phyloP scores from a whole-genome alignment of 2,329 filamentous ascomycete species.

The Chrysosporium keratinophilum region DNA sequence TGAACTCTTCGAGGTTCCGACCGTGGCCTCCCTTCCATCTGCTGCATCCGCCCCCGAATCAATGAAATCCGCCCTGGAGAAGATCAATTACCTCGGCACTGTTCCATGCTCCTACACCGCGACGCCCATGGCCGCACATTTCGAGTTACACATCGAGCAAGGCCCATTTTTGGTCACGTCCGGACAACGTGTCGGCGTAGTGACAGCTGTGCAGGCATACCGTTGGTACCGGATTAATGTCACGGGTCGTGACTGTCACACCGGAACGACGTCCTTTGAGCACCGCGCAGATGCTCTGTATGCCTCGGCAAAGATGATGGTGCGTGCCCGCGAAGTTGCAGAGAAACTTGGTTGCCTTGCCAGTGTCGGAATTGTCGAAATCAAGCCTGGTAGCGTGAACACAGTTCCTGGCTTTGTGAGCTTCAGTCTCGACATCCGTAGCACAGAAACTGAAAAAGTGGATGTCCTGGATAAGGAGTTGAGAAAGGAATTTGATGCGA shows the following conservation, averaged over 20 bases:
- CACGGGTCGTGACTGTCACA: constrained; percentile 58
- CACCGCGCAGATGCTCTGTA: constrained; percentile 59
- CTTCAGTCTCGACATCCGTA: constrained; percentile 59
- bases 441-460: constrained; percentile 47
- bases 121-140: constrained; percentile 63
- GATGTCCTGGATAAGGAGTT: constrained; percentile 48
- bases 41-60: constrained; percentile 48
- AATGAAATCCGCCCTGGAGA: constrained; percentile 57
- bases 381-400: constrained; percentile 60
- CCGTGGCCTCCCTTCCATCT: constrained; percentile 33
- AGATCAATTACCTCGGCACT: constrained; percentile 59
- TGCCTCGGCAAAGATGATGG: constrained; percentile 56
- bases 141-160: constrained; percentile 79
- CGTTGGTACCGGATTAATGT: constrained; percentile 62
- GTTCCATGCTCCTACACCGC: constrained; percentile 47
- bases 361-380: constrained; percentile 58
- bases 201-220: constrained; percentile 64
- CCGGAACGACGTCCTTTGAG: constrained; percentile 60
- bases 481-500: constrained; percentile 47
- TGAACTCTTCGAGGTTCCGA: constrained; percentile 50
- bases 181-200: constrained; percentile 55
- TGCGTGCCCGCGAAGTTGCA: constrained; percentile 54
- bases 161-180: constrained; percentile 61
- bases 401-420: constrained; percentile 59
- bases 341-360: constrained; percentile 51